Evolutionary conservation across 2,329 filamentous ascomycete species (phyloP), one percentile per base, ranked within the genome.

Genomic region (Teratosphaeriaceae sp.): DNA sequence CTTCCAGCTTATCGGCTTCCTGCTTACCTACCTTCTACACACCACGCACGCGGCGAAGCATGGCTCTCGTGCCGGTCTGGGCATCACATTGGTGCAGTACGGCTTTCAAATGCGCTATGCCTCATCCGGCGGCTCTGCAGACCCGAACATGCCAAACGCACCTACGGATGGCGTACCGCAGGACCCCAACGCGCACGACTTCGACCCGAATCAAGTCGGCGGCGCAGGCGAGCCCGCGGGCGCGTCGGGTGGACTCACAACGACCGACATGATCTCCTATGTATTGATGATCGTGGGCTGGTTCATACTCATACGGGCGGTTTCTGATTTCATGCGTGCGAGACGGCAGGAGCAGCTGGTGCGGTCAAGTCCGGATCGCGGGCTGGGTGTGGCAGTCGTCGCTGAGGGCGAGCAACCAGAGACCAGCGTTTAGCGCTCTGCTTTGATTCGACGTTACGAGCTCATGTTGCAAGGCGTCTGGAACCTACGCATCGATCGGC

Each of bases 11-110:
- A 87, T 96, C 66, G 92, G 92, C 42, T 98, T 98, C 75, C 80
- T 98, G 22, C 84, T 98, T 57, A 97, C 92, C 21, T 98, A 98
- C 65, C 85, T 98, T 44, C 78, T 98, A 2, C 92, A 98, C 74
- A 97, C 92, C 22, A 95, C 90, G 6, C 92, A 98, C 65, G 92
- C 92, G 3, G 92, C 92, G 57, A 98, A 98, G 71, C 95, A 98
- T 63, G 92, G 92, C 38, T 95, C 89, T 35, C 85, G 88, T 59
- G 89, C 90, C 40, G 92, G 92, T 42, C 82, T 98, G 39, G 92
- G 92, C 48, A 87, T 98, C 55, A 96, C 89, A 0, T 76, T 98
- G 9, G 88, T 98, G 37, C 90, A 97, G 64, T 97, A 94, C 60
- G 92, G 92, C 23, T 97, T 98, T 66, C 88, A 88, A 55, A 94